Base-by-base conservation (phyloP, 2,329 filamentous ascomycete species). In the Trichoderma sp. region DNA sequence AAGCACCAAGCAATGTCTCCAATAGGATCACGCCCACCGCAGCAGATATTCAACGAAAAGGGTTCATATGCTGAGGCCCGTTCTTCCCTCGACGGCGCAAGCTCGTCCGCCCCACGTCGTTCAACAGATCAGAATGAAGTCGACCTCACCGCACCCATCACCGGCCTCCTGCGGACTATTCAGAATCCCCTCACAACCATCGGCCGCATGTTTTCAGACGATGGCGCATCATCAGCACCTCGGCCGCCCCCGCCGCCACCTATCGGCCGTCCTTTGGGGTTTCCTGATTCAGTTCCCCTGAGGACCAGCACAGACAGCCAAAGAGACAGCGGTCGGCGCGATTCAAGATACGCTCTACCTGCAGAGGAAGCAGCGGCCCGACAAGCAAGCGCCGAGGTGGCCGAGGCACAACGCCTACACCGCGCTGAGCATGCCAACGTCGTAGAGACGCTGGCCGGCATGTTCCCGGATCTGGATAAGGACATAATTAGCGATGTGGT, bases 401-500 rank as follows among this genome's bases (percentile, higher is more conserved):
- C 96, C 11, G 94, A 99, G 83, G 96, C 96, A 8, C 91, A 95
- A 78, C 89, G 93, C 18, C 91, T 98, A 76, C 92, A 97, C 79
- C 89, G 92, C 45, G 92, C 93, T 74, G 97, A 99, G 87, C 95
- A 98, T 84, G 88, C 91, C 72, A 96, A 95, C 80, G 92, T 99
- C 8, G 96, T 98, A 3, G 97, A 98, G 85, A 98, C 97, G 45
- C 86, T 99, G 75, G 92, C 94, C 65, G 93, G 95, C 80, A 99
- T 99, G 97, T 99, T 99, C 83, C 97, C 97, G 1, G 95, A 97
- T 81, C 87, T 99, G 68, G 97, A 99, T 83, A 91, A 92, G 80
- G 97, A 99, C 66, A 90, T 99, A 50, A 98, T 99, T 82, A 95
- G 95, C 80, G 97, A 99, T 85, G 97, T 99, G 56, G 97, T 99